Base-by-base conservation (phyloP, 345 rosid species). In the Populus ilicifolia region DNA sequence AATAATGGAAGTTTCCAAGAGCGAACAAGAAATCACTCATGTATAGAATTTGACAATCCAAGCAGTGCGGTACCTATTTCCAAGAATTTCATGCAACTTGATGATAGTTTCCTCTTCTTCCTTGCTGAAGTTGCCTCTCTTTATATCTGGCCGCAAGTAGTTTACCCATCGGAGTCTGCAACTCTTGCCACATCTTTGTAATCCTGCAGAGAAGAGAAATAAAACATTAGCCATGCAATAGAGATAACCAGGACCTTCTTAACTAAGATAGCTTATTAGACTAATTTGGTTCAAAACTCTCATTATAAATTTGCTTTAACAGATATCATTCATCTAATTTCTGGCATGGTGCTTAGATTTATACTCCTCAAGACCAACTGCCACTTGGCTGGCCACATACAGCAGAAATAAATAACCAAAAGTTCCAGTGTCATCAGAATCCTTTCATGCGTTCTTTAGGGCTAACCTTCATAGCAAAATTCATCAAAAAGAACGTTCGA, bases 61-160 rank as follows among this genome's bases (percentile, higher is more conserved):
- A 46, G 52, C 12, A 16, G 52, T 4, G 16, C 52, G 18, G 17
- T 84, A 91, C 98, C 90, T 91, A 80, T 92, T 94, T 16, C 98
- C 98, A 63, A 94, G 88, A 79, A 72, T 72, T 80, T 87, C 86
- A 79, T 94, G 97, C 52, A 90, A 78, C 72, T 80, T 84, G 25
- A 94, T 89, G 83, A 91, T 89, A 14, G 90, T 75, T 65, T 92
- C 93, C 38, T 94, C 98, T 59, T 94, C 98, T 82, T 92, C 96
- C 41, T 11, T 6, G n/a, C 79, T 88, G 90, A 90, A 91, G 81
- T 92, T 88, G 52, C 98, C 98, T 78, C 98, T 83, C 79, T 89
- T 94, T 20, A 94, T 88, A 78, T 89, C 98, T 2, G 98, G 98
- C 54, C 84, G 75, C 48, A 94, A 75, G 78, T 94, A 94, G 83